Evolutionary conservation across 2,329 filamentous ascomycete genomes (phyloP), one percentile per base, ranked within the genome.

Genomic region (Hymenoscyphus repandus): DNA sequence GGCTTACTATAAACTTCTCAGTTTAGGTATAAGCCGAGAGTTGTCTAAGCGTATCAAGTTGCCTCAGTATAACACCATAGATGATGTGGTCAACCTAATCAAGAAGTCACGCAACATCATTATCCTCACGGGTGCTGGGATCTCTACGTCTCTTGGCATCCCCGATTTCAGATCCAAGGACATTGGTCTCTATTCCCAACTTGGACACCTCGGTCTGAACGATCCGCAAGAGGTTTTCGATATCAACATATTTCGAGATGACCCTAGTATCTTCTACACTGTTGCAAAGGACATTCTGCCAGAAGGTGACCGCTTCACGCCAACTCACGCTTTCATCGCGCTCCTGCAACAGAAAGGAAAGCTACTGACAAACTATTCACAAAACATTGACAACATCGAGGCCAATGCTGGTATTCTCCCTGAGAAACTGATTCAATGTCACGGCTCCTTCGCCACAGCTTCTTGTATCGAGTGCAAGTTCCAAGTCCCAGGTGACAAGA

Each of bases 321-420:
- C 92, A 0, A 97, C 93, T 0, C 93, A 99, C 74, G 85, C 86
- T 47, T 99, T 99, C 72, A 95, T 99, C 64, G 82, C 84, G 32
- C 77, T 96, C 61, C 79, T 99, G 33, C 88, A 99, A 69, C 79
- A 92, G 60, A 87, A 90, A 68, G 83, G 81, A 58, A 96, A 96
- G 69, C 79, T 99, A 6, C 79, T 96, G 53, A 97, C 91, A 38
- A 96, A 97, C 71, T 99, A 96, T 73, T 95, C 93, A 0, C 93
- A 99, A 68, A 99, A 99, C 69, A 97, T 99, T 64, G 93, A 99
- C 74, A 96, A 96, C 62, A 83, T 96, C 46, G 92, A 99, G 69
- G 80, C 84, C 54, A 84, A 88, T 63, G 92, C 92, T 0, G 93
- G 93, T 18, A 88, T 99, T 53, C 71, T 75, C 18, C 78, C 82